Evolutionary conservation across 768 basidiomycete species (phyloP).

Genomic region (Rhodocollybia butyracea): DNA sequence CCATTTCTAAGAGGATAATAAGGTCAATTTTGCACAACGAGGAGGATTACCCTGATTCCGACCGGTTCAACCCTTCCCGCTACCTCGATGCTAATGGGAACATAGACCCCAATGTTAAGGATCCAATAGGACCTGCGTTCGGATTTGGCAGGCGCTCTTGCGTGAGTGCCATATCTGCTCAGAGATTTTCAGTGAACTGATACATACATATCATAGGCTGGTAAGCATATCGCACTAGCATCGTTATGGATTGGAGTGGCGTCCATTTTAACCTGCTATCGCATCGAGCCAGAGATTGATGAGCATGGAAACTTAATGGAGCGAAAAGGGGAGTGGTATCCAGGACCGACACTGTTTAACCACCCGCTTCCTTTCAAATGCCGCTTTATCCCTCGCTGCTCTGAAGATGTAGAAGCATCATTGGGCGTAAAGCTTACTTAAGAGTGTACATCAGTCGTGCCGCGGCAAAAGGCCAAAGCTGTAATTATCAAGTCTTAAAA

Average conservation of each 20-base stretch:
- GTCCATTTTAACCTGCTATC: constrained; percentile 10
- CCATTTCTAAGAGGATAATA: not conserved
- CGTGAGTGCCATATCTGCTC: not conserved
- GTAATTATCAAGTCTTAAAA: too few relatives aligned
- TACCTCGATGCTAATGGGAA: not conserved
- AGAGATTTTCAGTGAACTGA: not conserved
- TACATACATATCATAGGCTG: not conserved
- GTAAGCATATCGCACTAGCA: constrained; percentile 8
- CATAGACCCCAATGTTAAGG: not conserved
- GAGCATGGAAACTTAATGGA: not conserved
- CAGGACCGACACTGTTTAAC: not conserved
- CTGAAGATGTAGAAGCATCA: not conserved
- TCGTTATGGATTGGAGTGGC: constrained; percentile 11
- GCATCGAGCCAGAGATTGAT: constrained; percentile 8
- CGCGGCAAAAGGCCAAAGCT: too few relatives aligned
- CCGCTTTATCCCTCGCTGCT: constrained; percentile 2
- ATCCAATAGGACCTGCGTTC: not conserved
- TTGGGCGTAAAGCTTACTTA: too few relatives aligned
- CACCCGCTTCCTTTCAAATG: constrained; percentile 7
- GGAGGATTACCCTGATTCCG: constrained; percentile 6
- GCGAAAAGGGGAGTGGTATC: not conserved
- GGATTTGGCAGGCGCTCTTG: constrained; percentile 5
- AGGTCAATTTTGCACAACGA: constrained; percentile 2
- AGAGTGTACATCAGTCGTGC: too few relatives aligned
- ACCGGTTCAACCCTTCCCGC: constrained; percentile 5